Evolutionary conservation across 176 grass and related monocot species (phyloP), one percentile per base, ranked within the genome.

Genomic region (Eleusine indica): DNA sequence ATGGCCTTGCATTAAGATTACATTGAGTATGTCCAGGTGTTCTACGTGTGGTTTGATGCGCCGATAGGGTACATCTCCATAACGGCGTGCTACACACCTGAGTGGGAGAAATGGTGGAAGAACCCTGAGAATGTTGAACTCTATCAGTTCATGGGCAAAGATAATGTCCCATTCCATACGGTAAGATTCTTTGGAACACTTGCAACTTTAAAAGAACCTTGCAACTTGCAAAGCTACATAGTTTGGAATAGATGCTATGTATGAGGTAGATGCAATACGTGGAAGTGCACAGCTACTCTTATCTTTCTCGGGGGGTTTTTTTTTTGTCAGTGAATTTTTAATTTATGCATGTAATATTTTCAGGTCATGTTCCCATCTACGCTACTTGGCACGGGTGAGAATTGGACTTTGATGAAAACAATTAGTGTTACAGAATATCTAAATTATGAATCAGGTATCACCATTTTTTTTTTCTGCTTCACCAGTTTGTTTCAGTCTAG

Each of bases 21-120:
- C 42, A 39, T 63, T 63, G 39, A 57, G 54, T 66, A 47, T 9
- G 32, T 68, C 41, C 22, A 94, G 94, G 91, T 94, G 57, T 97
- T 97, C 82, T 97, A 94, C 67, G 94, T 94, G 51, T 97, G 91
- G 91, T 97, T 90, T 73, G 91, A 94, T 77, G 94, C 89, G 6
- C 94, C 91, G 4, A 97, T 97, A 38, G 94, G 94, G n/a, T 97
- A 97, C 64, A 82, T 94, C 46, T 97, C 94, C 60, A 97, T 97
- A 39, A 94, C 94, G 0, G 89, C 91, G 6, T 94, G 85, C 85
- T 97, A 92, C 44, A 47, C 44, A 1, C 67, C 80, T 6, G 94
- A 97, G 19, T 97, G 94, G 94, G 91, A 97, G 66, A 91, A 91
- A 41, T 97, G 94, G 94, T 97, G 94, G 94, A 97, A 97, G 82